phyloP scores from a whole-genome alignment of 306 rosid species.

The Inga oerstediana region DNA sequence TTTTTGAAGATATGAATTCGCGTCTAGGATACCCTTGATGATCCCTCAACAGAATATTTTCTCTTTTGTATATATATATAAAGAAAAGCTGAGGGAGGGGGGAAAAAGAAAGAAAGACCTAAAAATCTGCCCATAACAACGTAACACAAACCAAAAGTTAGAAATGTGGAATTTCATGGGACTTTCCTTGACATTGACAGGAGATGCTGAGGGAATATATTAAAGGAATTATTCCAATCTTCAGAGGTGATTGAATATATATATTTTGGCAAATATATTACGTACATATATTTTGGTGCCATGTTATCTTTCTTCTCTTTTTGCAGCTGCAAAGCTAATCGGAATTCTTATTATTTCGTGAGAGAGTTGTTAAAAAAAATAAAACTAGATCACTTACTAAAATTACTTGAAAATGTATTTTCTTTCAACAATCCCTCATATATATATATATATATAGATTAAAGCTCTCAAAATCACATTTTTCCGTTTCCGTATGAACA shows the following conservation, averaged over 20 bases:
- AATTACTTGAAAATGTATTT: neutral
- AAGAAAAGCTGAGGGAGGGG: neutral
- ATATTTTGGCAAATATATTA: neutral
- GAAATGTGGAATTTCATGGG: constrained; percentile 56
- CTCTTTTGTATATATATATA: neutral
- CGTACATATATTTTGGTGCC: constrained; percentile 33
- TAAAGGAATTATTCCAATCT: constrained; percentile 49
- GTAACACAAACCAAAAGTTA: constrained; percentile 39
- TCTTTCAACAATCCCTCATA: neutral
- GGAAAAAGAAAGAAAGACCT: neutral
- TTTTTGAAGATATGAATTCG: constrained; percentile 16
- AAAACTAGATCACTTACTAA: neutral
- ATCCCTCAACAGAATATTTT: neutral
- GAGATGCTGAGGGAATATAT: constrained; percentile 57
- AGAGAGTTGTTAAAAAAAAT: no score
- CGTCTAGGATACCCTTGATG: neutral
- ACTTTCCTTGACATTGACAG: constrained; percentile 64
- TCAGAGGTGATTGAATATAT: neutral
- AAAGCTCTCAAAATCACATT: neutral
- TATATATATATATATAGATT: no score
- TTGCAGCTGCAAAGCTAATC: neutral
- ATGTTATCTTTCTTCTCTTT: neutral
- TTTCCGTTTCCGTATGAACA: neutral
- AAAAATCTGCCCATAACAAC: neutral
- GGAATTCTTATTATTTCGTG: neutral